phyloP scores from a whole-genome alignment of 805 yeast species.

The Lipomyces starkeyi region DNA sequence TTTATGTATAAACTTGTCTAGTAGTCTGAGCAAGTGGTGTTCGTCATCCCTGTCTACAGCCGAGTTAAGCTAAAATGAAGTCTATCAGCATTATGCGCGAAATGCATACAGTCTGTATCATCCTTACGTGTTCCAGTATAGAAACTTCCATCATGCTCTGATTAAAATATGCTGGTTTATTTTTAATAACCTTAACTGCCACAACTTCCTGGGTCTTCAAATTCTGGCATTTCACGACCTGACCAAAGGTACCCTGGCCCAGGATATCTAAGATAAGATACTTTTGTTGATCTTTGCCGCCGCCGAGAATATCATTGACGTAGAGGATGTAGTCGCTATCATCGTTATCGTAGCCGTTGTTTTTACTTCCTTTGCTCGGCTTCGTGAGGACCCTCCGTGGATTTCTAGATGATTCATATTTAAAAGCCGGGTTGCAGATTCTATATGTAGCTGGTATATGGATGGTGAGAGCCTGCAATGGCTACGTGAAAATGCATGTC shows the following conservation, averaged over 20 bases:
- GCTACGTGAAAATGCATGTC: slow-evolving; percentile 53
- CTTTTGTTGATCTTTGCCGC: slow-evolving; percentile 71
- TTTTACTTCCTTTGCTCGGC: slow-evolving; percentile 80
- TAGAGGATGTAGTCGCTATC: slow-evolving; percentile 90
- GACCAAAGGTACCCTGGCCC: slow-evolving; percentile 98
- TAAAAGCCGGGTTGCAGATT: slow-evolving; percentile 83
- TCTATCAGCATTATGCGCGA: background rate
- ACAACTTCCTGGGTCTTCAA: slow-evolving; percentile 80
- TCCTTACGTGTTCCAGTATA: slow-evolving; percentile 65
- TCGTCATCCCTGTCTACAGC: slow-evolving; percentile 71
- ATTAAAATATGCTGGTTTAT: slow-evolving; percentile 86
- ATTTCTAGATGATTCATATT: slow-evolving; percentile 80
- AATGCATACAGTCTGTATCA: background rate
- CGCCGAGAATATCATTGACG: slow-evolving; percentile 91
- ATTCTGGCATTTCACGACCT: slow-evolving; percentile 92
- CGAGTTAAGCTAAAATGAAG: slow-evolving; percentile 56
- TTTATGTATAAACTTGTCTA: slow-evolving; percentile 89
- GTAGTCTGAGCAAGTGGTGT: slow-evolving; percentile 75
- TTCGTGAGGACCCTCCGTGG: slow-evolving; percentile 93
- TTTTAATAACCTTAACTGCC: slow-evolving; percentile 93
- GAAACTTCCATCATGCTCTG: slow-evolving; percentile 92
- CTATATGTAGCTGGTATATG: slow-evolving; percentile 79
- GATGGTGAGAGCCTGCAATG: slow-evolving; percentile 78
- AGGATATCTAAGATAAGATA: slow-evolving; percentile 80
- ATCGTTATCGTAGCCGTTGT: slow-evolving; percentile 86